Percentiles rank a stretch among this genome's conserved stretches.
Evolutionary conservation across 2,329 filamentous ascomycete genomes (phyloP).

Genomic region (Dothideomycetidae sp.): DNA sequence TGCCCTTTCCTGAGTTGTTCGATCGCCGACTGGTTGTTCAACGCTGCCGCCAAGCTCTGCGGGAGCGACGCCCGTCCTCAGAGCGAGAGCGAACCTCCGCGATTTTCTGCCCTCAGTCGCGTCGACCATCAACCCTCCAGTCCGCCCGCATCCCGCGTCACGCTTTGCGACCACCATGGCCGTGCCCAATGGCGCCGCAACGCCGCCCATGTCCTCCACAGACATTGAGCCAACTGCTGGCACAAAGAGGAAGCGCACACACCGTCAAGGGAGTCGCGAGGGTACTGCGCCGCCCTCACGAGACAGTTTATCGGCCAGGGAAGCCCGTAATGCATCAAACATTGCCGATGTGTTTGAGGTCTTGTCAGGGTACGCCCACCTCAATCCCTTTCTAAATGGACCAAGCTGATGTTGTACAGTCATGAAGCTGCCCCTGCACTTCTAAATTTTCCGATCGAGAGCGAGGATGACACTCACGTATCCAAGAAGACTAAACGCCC

Average conservation of each 20-base stretch:
- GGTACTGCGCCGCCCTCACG: conserved; percentile 10
- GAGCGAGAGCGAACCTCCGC: conserved; percentile 5
- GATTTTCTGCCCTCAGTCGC: conserved; percentile 3
- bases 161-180: conserved; percentile 10
- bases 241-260: conserved; percentile 33
- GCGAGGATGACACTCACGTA: conserved; percentile 15
- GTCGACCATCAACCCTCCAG: conserved; percentile 8
- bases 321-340: too few relatives aligned
- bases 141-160: neutral
- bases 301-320: too few relatives aligned
- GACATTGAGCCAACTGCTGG: conserved; percentile 9
- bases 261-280: conserved; percentile 16
- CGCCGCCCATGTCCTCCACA: conserved; percentile 8
- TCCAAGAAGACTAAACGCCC: conserved; percentile 32
- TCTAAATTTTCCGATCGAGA: conserved; percentile 25
- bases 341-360: conserved; percentile 29
- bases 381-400: neutral
- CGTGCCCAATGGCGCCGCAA: conserved; percentile 13
- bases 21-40: too few relatives aligned
- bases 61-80: too few relatives aligned
- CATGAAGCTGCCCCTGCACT: conserved; percentile 33
- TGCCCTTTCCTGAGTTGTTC: too few relatives aligned
- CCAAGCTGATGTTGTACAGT: conserved; percentile 15
- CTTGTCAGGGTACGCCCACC: conserved; percentile 25
- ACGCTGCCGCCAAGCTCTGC: too few relatives aligned